phyloP scores from a whole-genome alignment of 2,329 filamentous ascomycete species.

The Stachybotrys chlorohalonatus region DNA sequence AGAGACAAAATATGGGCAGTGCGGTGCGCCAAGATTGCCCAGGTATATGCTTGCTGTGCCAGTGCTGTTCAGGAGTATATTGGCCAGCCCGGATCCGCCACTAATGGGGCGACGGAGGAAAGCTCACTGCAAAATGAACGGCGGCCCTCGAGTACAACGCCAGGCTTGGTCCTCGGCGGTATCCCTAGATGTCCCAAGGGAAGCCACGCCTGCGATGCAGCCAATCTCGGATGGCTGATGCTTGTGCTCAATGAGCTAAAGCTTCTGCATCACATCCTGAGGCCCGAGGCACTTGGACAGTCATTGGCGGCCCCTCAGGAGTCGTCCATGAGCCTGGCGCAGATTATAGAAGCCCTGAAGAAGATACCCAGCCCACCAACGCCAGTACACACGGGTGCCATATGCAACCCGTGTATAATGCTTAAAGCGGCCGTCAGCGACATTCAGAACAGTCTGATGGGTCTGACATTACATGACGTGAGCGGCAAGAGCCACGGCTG shows the following conservation, averaged over 20 bases:
- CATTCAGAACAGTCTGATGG: slow-evolving; percentile 40
- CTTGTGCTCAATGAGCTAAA: slow-evolving; percentile 38
- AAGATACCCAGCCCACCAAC: slow-evolving; percentile 34
- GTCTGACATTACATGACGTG: slow-evolving; percentile 39
- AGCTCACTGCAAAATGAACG: slow-evolving; percentile 11
- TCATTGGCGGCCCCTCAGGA: slow-evolving; percentile 5
- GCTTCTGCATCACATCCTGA: slow-evolving; percentile 31
- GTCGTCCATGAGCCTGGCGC: slow-evolving; percentile 29
- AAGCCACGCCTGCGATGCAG: slow-evolving; percentile 40
- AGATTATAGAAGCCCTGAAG: slow-evolving; percentile 34
- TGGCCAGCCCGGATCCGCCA: slow-evolving; percentile 13
- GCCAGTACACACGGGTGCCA: slow-evolving; percentile 27
- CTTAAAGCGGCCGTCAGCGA: slow-evolving; percentile 39
- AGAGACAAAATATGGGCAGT: slow-evolving; percentile 40
- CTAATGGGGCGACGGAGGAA: slow-evolving; percentile 7
- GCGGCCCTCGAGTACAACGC: slow-evolving; percentile 7
- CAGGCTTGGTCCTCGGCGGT: slow-evolving; percentile 20
- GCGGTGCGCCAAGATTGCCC: slow-evolving; percentile 38
- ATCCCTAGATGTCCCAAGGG: slow-evolving; percentile 39
- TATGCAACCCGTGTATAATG: slow-evolving; percentile 39
- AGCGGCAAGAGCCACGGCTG: slow-evolving; percentile 39
- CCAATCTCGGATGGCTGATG: slow-evolving; percentile 45
- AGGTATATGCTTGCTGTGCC: slow-evolving; percentile 37
- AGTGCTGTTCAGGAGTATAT: slow-evolving; percentile 37
- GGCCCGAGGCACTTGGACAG: slow-evolving; percentile 11